These are phyloP conservation scores for Suillus luteus DNA, from an alignment of 768 basidiomycete species.

Conservation along the genomic window DNA sequence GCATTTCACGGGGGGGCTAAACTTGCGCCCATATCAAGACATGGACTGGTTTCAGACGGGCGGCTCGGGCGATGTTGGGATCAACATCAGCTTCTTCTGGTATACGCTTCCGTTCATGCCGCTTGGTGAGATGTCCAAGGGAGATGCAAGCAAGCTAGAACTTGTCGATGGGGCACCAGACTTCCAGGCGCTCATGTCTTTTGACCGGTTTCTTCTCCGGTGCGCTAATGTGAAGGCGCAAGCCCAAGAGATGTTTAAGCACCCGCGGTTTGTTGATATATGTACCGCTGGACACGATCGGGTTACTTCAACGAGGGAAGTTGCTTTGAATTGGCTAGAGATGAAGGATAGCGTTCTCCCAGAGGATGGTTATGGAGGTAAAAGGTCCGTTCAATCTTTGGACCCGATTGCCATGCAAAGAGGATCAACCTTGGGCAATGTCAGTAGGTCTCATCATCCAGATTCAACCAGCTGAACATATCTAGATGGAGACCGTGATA, in stretches of 20 bases:
- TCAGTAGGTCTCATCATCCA: conserved; percentile 21
- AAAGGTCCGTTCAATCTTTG: conserved; percentile 8
- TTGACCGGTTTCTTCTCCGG: conserved; percentile 47
- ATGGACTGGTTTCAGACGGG: conserved; percentile 45
- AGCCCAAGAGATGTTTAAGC: conserved; percentile 34
- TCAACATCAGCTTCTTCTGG: conserved; percentile 47
- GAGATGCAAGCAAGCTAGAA: conserved; percentile 24
- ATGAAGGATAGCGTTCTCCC: conserved; percentile 4
- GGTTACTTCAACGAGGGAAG: conserved; percentile 25
- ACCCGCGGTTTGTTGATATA: conserved; percentile 49
- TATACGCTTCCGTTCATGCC: conserved; percentile 51
- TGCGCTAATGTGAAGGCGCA: conserved; percentile 40
- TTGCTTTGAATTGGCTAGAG: conserved; percentile 29
- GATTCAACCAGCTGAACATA: background rate
- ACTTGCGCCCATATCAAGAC: conserved; percentile 51
- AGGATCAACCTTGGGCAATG: conserved; percentile 39
- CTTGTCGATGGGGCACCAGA: conserved; percentile 43
- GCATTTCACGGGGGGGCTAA: conserved; percentile 49
- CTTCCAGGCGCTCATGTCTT: conserved; percentile 43
- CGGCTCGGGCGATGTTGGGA: conserved; percentile 42
- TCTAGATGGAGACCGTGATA: conserved; percentile 37
- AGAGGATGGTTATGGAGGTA: background rate
- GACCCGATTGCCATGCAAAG: conserved; percentile 25
- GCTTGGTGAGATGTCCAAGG: conserved; percentile 21
- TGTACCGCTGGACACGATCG: conserved; percentile 25